These are phyloP conservation scores for Lodderomyces pseudojiufengensis DNA, from an alignment of 1,139 yeast species.

Conservation along the genomic window DNA sequence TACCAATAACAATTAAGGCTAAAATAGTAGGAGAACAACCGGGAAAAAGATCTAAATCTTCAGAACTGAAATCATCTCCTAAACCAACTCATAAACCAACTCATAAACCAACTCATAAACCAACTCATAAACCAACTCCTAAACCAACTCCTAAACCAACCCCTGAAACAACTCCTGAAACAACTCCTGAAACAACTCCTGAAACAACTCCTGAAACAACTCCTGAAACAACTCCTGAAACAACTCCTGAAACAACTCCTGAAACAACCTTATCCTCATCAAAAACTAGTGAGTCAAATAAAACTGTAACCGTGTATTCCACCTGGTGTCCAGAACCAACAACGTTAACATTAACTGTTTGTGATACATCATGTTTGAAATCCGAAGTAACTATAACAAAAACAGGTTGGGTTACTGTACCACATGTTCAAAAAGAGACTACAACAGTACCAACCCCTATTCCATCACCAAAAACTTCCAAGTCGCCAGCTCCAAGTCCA, in stretches of 20 bases:
- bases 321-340: slow-evolving; percentile 12
- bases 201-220: no score
- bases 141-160: no score
- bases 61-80: no score
- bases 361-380: slow-evolving; percentile 7
- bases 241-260: no score
- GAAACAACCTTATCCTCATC: background rate
- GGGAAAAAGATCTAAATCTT: no score
- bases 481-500: background rate
- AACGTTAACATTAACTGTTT: slow-evolving; percentile 10
- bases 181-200: no score
- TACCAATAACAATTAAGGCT: slow-evolving; percentile 15
- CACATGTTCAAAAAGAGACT: slow-evolving; percentile 3
- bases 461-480: background rate
- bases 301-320: slow-evolving; percentile 8
- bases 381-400: slow-evolving; percentile 5
- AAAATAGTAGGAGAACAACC: background rate
- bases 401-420: slow-evolving; percentile 6
- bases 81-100: no score
- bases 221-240: no score
- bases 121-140: no score
- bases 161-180: no score
- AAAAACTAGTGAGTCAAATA: slow-evolving; percentile 2
- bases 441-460: no score
- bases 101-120: no score